Percentiles rank a stretch among this genome's conserved stretches.
phyloP scores from a whole-genome alignment of 129 eudicot genomes.

The Chrysanthemum lavandulifolium region DNA sequence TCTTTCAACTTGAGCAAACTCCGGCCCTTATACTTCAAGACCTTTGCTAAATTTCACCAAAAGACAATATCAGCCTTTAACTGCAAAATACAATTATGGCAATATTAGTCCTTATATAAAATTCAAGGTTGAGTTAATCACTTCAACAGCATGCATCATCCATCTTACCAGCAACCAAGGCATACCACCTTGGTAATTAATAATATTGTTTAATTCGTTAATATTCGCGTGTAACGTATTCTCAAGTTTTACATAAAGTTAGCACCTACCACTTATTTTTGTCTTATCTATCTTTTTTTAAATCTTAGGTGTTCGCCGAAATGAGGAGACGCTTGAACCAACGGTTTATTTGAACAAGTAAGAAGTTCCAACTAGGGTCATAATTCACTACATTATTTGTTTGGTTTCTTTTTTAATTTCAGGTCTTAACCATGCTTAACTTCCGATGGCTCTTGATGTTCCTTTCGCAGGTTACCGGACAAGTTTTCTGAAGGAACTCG shows the following conservation, averaged over 20 bases:
- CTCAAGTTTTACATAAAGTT: not conserved
- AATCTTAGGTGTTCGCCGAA: constrained; percentile 62
- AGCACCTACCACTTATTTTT: not conserved
- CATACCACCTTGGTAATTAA: constrained; percentile 81
- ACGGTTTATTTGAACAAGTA: constrained; percentile 61
- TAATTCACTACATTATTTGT: constrained; percentile 16
- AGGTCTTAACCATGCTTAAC: not conserved
- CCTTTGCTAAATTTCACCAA: too few relatives aligned
- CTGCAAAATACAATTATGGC: too few relatives aligned
- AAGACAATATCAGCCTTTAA: too few relatives aligned
- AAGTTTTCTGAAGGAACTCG: constrained; percentile 71
- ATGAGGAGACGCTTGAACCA: constrained; percentile 92
- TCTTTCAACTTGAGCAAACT: too few relatives aligned
- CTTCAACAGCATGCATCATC: constrained; percentile 47
- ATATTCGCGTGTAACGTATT: not conserved
- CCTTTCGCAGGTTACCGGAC: constrained; percentile 66
- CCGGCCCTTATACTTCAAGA: too few relatives aligned
- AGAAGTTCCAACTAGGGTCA: constrained; percentile 27
- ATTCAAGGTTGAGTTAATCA: too few relatives aligned
- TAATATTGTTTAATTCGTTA: constrained; percentile 10
- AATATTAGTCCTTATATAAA: too few relatives aligned
- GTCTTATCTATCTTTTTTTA: constrained; percentile 5
- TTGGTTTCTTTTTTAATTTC: not conserved
- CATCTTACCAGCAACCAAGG: constrained; percentile 80
- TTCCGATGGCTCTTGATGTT: constrained; percentile 18